Evolutionary conservation across 1,284 basidiomycete genomes (phyloP), one percentile per base, ranked within the genome.

Genomic region (Schizopora paradoxa): DNA sequence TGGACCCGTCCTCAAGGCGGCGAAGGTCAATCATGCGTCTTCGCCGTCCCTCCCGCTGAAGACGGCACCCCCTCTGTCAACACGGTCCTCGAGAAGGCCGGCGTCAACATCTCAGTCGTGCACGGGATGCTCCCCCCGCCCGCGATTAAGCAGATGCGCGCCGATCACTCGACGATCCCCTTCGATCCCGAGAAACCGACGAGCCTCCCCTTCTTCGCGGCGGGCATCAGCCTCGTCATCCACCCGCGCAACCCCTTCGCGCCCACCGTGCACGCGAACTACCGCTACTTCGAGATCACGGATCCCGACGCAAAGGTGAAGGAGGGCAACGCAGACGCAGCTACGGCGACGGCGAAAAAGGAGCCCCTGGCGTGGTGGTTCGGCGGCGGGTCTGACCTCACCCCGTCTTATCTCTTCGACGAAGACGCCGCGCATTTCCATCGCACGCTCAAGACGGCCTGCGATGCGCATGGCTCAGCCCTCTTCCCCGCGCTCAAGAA

Each of bases 191-290:
- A 69, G 43, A 69, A 52, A 58, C 62, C 13, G 31, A 66, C 19
- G 48, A 74, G 72, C 50, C 70, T 97, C 16, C 95, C 94, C 0
- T 99, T 95, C 74, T 96, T 93, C 61, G 95, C 91, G 5, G 89
- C 88, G 0, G 95, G 95, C 0, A 73, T 99, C 56, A 89, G 83
- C 51, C 77, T 97, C 55, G 92, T 99, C 55, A 78, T 98, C 21
- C 96, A 99, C 66, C 94, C 95, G 0, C 77, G 82, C 51, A 96
- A 94, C 67, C 96, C 96, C 0, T 79, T 88, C 56, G 81, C 85
- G 11, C 90, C 91, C 1, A 96, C 93, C n/a, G 84, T 90, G 5
- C 95, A 99, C 66, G 82, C 91, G 54, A 99, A 99, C 67, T 98
- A 95, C 61, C 87, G 96, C 45, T 99, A 98, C 69, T 99, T 99